Base-by-base conservation (phyloP, 2,329 filamentous ascomycete genomes). In the Aspergillus nomiae region DNA sequence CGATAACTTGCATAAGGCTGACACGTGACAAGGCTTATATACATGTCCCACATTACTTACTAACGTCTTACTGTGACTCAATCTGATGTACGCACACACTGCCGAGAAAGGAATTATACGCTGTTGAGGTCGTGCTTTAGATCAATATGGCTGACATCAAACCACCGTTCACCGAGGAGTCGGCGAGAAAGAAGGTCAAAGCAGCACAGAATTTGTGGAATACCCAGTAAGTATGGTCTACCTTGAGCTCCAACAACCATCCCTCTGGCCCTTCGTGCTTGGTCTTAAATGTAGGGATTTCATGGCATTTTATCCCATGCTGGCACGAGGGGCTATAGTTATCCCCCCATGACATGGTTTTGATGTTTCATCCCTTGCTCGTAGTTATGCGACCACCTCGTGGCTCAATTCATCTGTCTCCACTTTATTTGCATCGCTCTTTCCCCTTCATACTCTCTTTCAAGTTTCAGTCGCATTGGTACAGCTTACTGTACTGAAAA, bases 151-250 rank as follows among this genome's bases (percentile, higher is more conserved):
- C 78, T 3, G 72, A 76, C 58, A 66, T 80, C 38, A 78, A 74
- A 56, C 92, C 92, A 4, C 92, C 92, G 0, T 96, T 93, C 75
- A 94, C 87, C 4, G 81, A 85, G 28, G 89, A 92, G 73, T 89
- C 88, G 1, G 92, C 92, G 2, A 80, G 81, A 19, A 81, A 83
- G 63, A 96, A 96, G 76, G 92, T 96, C 66, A 96, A 96, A 79
- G 89, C 88, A 21, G 92, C 91, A 0, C 92, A 96, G 74, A 86
- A 92, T 74, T 82, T 89, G 3, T 96, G 92, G 92, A 96, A 96
- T 72, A 90, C 88, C 1, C 85, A 82, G 90, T 92, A 76, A 68
- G 80, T 36, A 45, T 11, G 2, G 21, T 6, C 30, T 53, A 4
- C 16, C 2, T 34, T 53, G 14, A 53, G 28, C 26, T 5, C 9